Evolutionary conservation across 2,329 filamentous ascomycete genomes (phyloP), one percentile per base, ranked within the genome.

Genomic region (Fusarium robinianum): DNA sequence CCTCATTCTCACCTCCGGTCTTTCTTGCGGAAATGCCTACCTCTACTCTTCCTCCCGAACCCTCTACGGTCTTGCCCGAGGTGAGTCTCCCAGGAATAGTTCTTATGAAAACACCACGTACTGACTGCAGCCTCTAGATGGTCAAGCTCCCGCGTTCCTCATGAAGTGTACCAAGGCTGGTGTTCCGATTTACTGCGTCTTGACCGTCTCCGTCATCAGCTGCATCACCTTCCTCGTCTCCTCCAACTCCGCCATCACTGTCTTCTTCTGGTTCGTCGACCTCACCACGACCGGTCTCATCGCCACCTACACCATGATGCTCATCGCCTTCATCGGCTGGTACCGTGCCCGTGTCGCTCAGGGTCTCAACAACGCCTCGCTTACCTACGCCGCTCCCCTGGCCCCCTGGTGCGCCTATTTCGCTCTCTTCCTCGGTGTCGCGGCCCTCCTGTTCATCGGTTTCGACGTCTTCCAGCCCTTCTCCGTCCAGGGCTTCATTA

Each of bases 121-220:
- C 40, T 54, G 25, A 49, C 29, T 18, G 3, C 10, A 8, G 5
- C 12, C 11, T 19, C 10, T 32, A 63, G 68, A 74, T 57, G 70
- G 69, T 25, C 72, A 75, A 51, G 72, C 73, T 0, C 72, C 71
- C 14, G 67, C 65, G 23, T 63, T 84, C 59, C 70, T 85, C 27
- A 69, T 74, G 43, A 74, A 77, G 58, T 81, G 77, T 62, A 85
- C 77, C 5, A 74, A 72, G 54, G 72, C 74, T 5, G 83, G 83
- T 60, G 79, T 83, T 0, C 80, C 79, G 2, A 70, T 82, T 53
- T 80, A 73, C 61, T 76, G 72, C 51, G 79, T 82, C 53, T 54
- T 44, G 16, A 49, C 74, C 11, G 74, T 77, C 26, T 72, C 74
- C 60, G 47, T 72, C 24, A 72, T 79, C 61, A 71, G 71, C 18